Evolutionary conservation across 306 rosid genomes (phyloP).

Genomic region (Leucaena leucocephala): DNA sequence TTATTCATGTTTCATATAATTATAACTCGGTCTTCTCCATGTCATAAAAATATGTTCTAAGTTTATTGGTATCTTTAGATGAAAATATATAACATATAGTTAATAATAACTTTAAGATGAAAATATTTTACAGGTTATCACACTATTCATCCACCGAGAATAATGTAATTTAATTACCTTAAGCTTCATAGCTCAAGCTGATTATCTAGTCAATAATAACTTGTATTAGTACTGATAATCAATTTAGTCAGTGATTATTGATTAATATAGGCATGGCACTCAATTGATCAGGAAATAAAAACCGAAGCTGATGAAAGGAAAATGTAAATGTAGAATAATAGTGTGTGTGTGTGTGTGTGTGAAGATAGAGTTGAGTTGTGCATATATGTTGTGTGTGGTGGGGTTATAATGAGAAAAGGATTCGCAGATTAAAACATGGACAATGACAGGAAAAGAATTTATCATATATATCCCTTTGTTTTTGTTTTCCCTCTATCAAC

Average conservation of each 20-base stretch:
- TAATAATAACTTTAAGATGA: no score
- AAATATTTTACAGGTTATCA: not conserved
- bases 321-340: not conserved
- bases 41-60: no score
- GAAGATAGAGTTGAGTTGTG: not conserved
- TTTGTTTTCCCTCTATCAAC: no score
- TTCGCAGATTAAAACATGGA: not conserved
- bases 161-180: not conserved
- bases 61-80: no score
- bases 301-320: not conserved
- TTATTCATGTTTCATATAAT: no score
- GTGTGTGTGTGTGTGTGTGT: no score
- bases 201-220: not conserved
- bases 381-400: constrained; percentile 7
- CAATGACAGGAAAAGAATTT: no score
- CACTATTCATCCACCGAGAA: not conserved
- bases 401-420: constrained; percentile 35
- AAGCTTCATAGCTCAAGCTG: not conserved
- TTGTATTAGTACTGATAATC: not conserved
- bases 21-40: no score
- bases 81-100: no score
- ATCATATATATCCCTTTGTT: not conserved
- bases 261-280: not conserved
- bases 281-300: not conserved
- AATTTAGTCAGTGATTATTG: not conserved